Evolutionary conservation across 768 basidiomycete species (phyloP).

Genomic region (Asterophora lycoperdoides): DNA sequence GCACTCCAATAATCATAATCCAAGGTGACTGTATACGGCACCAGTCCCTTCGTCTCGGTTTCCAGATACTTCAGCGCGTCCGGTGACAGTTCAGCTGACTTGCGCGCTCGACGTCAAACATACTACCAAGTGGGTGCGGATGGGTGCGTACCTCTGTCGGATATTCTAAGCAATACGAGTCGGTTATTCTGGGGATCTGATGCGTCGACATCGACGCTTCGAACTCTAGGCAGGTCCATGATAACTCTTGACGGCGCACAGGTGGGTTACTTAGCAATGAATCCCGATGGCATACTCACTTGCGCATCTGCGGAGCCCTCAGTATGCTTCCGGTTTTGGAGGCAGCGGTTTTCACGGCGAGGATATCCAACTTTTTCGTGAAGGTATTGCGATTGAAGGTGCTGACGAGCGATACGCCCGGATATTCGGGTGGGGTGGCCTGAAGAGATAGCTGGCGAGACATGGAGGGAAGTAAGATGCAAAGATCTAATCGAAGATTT

Average conservation of each 20-base stretch:
- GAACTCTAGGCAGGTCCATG: slow-evolving; percentile 66
- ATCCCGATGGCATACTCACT: slow-evolving; percentile 36
- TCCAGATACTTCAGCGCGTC: slow-evolving; percentile 54
- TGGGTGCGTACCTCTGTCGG: slow-evolving; percentile 49
- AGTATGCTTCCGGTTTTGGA: slow-evolving; percentile 51
- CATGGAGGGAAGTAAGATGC: slow-evolving; percentile 23
- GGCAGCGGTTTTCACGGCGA: slow-evolving; percentile 63
- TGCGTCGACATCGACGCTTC: slow-evolving; percentile 52
- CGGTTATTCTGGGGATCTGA: slow-evolving; percentile 45
- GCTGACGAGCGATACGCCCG: slow-evolving; percentile 40
- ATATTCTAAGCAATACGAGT: slow-evolving; percentile 63
- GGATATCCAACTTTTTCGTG: slow-evolving; percentile 56
- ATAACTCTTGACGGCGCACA: slow-evolving; percentile 42
- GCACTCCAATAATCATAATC: slow-evolving; percentile 88
- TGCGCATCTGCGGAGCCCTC: slow-evolving; percentile 53
- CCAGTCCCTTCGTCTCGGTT: slow-evolving; percentile 51
- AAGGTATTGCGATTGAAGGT: slow-evolving; percentile 63
- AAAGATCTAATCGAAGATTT: slow-evolving; percentile 1
- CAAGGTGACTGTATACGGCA: slow-evolving; percentile 57
- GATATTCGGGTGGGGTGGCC: slow-evolving; percentile 41
- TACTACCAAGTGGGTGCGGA: not conserved
- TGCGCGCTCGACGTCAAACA: slow-evolving; percentile 27
- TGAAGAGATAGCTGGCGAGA: slow-evolving; percentile 31
- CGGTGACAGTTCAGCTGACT: slow-evolving; percentile 65
- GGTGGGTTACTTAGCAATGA: slow-evolving; percentile 1